phyloP scores from a whole-genome alignment of 495 filamentous ascomycete species.

The Jackrogersella minutella region DNA sequence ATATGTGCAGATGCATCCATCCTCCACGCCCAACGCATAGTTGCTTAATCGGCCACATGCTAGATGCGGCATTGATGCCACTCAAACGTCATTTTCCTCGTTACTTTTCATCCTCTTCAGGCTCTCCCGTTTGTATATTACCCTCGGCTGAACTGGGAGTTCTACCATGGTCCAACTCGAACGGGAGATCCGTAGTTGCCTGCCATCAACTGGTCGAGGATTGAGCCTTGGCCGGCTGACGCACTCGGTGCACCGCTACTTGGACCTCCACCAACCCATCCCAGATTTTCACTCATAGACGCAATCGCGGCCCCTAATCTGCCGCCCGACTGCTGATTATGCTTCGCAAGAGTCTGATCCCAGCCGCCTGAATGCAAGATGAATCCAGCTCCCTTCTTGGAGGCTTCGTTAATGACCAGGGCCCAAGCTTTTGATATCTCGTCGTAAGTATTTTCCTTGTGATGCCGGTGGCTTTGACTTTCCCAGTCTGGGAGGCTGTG shows the following conservation, averaged over 20 bases:
- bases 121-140: background rate
- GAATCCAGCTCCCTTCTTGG: conserved; percentile 91
- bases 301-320: conserved; percentile 82
- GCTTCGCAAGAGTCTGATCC: conserved; percentile 87
- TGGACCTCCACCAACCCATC: conserved; percentile 76
- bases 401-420: conserved; percentile 87
- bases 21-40: conserved; percentile 14
- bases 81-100: conserved; percentile 25
- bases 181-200: conserved; percentile 81
- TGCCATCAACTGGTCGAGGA: conserved; percentile 79
- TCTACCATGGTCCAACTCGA: conserved; percentile 75
- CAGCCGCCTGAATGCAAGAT: conserved; percentile 89
- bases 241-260: conserved; percentile 40
- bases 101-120: conserved; percentile 10
- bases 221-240: conserved; percentile 65
- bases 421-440: conserved; percentile 95
- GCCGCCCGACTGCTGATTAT: conserved; percentile 86
- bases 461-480: conserved; percentile 81
- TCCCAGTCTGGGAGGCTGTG: conserved; percentile 90
- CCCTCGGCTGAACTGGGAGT: background rate
- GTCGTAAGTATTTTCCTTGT: conserved; percentile 94
- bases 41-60: conserved; percentile 10
- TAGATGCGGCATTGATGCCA: conserved; percentile 22
- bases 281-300: conserved; percentile 74
- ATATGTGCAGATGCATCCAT: conserved; percentile 33